Base-by-base conservation (phyloP, 2,329 filamentous ascomycete species). In the Epichloe elymi region DNA sequence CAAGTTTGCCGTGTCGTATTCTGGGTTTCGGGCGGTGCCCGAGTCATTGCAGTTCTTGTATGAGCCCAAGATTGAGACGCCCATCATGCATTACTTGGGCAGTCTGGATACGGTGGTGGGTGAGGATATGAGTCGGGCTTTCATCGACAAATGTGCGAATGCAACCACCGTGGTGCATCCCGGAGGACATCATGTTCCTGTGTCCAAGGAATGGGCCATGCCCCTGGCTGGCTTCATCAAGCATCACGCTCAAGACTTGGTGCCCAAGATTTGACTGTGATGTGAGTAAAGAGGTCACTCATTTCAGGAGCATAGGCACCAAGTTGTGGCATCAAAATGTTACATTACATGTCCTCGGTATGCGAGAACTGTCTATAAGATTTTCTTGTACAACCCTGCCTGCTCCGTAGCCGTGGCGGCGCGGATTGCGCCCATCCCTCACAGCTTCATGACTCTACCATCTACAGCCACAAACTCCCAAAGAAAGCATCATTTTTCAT, bases 121-220 rank as follows among this genome's bases (percentile, higher is more conserved):
- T 35, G 90, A 96, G 71, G 67, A 68, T 49, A 73, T 87, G 61
- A 87, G 80, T 64, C 71, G 78, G 59, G 76, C 72, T 20, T 67
- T 96, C 52, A 74, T 86, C 3, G 81, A 88, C 23, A 74, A 70
- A 53, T 89, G 78, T 65, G 75, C 65, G 55, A 74, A 73, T 56
- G 71, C 74, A 0, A 44, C 73, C 61, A 72, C 79, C 56, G 62
- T 80, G 59, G 77, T 85, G 59, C 88, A 95, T 67, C 90, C 91
- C 1, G 91, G 91, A 7, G 90, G 90, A 0, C 91, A 97, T 65
- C 89, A 95, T 61, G 78, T 96, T 61, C 91, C 91, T 0, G 82
- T 88, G 53, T 80, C 83, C 58, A 88, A 85, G 70, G 85, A 89
- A 58, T 93, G 85, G 77, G 80, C 84, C 19, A 83, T 84, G 72